Percentiles rank a stretch among this genome's conserved stretches.
Conservation (phyloP, 1,284 basidiomycete genomes). For the Bondarzewia mesenterica region DNA sequence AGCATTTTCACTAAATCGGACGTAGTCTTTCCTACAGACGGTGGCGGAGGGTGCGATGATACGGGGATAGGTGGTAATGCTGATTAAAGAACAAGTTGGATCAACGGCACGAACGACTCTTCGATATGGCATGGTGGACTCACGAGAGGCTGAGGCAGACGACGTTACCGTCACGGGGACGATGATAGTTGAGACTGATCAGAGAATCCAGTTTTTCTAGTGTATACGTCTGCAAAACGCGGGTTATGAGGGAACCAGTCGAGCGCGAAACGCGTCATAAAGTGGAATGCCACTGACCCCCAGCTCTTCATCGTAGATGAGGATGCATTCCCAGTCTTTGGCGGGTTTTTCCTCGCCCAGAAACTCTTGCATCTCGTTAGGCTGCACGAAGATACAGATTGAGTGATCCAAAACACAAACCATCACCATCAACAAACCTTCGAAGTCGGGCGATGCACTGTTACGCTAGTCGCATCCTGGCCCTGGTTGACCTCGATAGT, state of each 20-base stretch:
- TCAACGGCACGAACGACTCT: too few relatives aligned
- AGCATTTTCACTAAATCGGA: too few relatives aligned
- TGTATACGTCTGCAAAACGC: constrained; percentile 46
- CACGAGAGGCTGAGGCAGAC: constrained; percentile 33
- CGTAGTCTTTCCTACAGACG: too few relatives aligned
- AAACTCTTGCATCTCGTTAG: constrained; percentile 52
- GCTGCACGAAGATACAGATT: constrained; percentile 9
- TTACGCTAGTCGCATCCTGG: constrained; percentile 39
- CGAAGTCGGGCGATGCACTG: constrained; percentile 53
- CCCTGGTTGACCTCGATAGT: constrained; percentile 48
- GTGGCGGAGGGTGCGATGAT: too few relatives aligned
- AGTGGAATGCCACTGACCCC: constrained; percentile 36
- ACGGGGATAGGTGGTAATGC: neutral
- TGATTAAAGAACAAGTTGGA: too few relatives aligned
- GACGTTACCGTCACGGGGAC: constrained; percentile 27
- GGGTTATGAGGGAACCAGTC: neutral
- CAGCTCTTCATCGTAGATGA: constrained; percentile 68
- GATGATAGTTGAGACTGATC: constrained; percentile 43
- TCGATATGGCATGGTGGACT: constrained; percentile 12
- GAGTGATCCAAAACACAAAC: neutral
- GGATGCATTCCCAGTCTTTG: constrained; percentile 64
- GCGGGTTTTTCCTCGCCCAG: constrained; percentile 45
- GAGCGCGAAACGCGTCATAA: neutral
- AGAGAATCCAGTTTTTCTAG: constrained; percentile 69
- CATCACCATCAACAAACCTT: constrained; percentile 32